phyloP scores from a whole-genome alignment of 306 rosid genomes.

The Mimosa bimucronata region DNA sequence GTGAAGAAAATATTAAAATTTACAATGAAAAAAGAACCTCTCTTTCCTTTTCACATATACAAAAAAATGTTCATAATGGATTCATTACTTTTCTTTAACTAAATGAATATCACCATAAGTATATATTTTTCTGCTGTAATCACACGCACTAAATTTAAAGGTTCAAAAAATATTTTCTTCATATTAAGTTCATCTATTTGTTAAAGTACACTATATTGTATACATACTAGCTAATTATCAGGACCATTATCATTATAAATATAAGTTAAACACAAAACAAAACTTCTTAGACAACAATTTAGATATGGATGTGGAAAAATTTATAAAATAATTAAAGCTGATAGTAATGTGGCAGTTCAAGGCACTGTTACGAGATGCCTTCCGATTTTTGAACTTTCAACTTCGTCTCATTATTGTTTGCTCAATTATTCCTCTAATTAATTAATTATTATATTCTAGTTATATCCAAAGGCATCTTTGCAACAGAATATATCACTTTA shows the following conservation, averaged over 20 bases:
- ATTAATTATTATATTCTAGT: slow-evolving; percentile 5
- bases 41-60: background rate
- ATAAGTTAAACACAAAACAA: background rate
- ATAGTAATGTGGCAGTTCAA: slow-evolving; percentile 4
- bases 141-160: background rate
- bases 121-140: too few relatives aligned
- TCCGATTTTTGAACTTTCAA: slow-evolving; percentile 31
- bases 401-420: slow-evolving; percentile 18
- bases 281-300: background rate
- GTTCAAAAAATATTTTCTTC: background rate
- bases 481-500: background rate
- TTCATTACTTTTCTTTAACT: background rate
- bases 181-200: background rate
- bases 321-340: background rate
- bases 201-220: background rate
- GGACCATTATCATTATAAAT: background rate
- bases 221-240: background rate
- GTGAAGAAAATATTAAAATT: background rate
- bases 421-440: background rate
- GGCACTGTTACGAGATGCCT: slow-evolving; percentile 4
- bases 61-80: background rate
- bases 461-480: slow-evolving; percentile 33
- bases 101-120: background rate
- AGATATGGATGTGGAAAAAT: slow-evolving; percentile 10
- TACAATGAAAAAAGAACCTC: too few relatives aligned